Evolutionary conservation across 768 basidiomycete species (phyloP), one percentile per base, ranked within the genome.

Genomic region (Panellus pusillus): DNA sequence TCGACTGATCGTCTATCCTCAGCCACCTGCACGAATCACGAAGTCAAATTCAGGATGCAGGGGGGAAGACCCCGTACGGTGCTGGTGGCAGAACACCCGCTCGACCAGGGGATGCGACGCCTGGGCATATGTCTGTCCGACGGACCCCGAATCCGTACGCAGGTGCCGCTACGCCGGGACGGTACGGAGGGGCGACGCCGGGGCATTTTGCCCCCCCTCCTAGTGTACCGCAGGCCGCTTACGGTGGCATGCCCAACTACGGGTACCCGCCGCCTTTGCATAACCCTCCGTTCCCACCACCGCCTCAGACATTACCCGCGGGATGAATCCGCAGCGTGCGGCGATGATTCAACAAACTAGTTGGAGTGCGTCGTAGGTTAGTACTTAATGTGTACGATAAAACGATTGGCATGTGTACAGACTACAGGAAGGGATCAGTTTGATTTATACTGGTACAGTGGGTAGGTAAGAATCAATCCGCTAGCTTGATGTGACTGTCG

Each of bases 111-210:
- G 79, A 79, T 55, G 74, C 79, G n/a, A 91, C 89, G 9, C 89
- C 91, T n/a, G 89, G 90, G 1, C 87, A 83, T 63, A 75, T 84
- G 70, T 93, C 91, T 17, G 77, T 87, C 41, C 88, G 89, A 49
- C 80, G 87, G 43, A 93, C 91, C 40, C 91, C 91, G 9, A 93
- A 92, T 62, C 88, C 91, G 2, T 92, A 92, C 60, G 80, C 77
- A 19, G 73, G 72, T 20, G 66, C 70, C 57, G 69, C 72, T n/a
- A 73, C 66, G 14, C 72, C 63, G 43, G 62, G 61, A 53, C 65
- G 69, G 45, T 65, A 64, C n/a, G 56, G 56, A 35, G 73, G 72
- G 36, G 66, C 76, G 11, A 73, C 77, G 3, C 74, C 76, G 63
- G 74, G 79, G 18, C 77, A 79, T 47, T 79, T 76, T 58, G 69